These are phyloP conservation scores for Chytriomyces sp. DNA, from an alignment of 192 early-diverging fungal genomes.

Conservation along the genomic window DNA sequence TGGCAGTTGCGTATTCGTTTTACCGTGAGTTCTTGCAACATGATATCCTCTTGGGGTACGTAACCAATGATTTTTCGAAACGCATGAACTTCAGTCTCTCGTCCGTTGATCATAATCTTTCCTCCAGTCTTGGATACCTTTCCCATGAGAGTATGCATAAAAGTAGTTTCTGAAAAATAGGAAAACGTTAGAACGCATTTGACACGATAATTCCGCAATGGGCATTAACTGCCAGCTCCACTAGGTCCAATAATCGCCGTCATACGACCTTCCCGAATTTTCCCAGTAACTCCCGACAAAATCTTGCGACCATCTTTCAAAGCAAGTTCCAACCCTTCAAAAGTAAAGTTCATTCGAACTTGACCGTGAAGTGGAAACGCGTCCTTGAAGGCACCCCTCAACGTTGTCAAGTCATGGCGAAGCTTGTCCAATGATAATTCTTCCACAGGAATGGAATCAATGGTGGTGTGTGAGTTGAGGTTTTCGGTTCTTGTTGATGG, in stretches of 20 bases:
- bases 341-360: constrained; percentile 64
- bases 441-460: neutral
- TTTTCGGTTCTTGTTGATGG: neutral
- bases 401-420: constrained; percentile 18
- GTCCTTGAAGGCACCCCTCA: constrained; percentile 13
- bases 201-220: constrained; percentile 7
- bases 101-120: constrained; percentile 62
- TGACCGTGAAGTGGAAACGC: constrained; percentile 23
- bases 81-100: constrained; percentile 58
- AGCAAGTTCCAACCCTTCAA: constrained; percentile 50
- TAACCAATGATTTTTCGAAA: constrained; percentile 74
- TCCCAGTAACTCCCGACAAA: constrained; percentile 57
- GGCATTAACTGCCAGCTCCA: constrained; percentile 50
- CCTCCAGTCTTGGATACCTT: constrained; percentile 63
- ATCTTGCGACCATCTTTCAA: constrained; percentile 41
- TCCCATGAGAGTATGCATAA: constrained; percentile 64
- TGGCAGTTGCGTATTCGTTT: constrained; percentile 3
- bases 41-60: constrained; percentile 77
- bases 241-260: constrained; percentile 66
- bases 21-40: constrained; percentile 72
- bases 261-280: constrained; percentile 55
- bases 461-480: neutral
- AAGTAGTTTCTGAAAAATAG: constrained; percentile 38
- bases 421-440: constrained; percentile 1
- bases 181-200: neutral